Evolutionary conservation across 768 basidiomycete species (phyloP).

Genomic region (Tubosaeta sp.): DNA sequence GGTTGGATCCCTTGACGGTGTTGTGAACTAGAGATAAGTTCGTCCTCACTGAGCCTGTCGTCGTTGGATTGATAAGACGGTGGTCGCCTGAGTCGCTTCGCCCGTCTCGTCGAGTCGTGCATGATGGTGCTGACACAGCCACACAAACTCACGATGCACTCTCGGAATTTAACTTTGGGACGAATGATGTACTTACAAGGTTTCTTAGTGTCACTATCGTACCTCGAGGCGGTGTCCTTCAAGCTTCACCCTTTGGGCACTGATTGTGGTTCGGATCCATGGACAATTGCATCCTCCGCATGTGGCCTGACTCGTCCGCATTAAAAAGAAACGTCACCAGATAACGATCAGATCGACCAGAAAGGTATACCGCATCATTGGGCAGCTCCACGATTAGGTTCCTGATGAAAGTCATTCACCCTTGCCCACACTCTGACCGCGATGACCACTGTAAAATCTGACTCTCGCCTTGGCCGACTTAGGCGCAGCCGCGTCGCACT

Average conservation of each 20-base stretch:
- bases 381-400: background rate
- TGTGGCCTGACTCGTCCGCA: too few species aligned
- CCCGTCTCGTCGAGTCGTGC: slow-evolving; percentile 16
- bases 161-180: too few species aligned
- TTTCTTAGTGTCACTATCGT: too few species aligned
- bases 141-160: too few species aligned
- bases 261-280: too few species aligned
- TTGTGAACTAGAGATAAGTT: background rate
- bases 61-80: background rate
- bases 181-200: too few species aligned
- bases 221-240: too few species aligned
- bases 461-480: background rate
- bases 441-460: background rate
- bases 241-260: too few species aligned
- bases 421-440: background rate
- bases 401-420: background rate
- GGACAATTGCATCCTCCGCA: too few species aligned
- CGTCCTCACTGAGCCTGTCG: background rate
- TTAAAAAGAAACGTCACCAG: background rate
- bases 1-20: background rate
- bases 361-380: background rate
- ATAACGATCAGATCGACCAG: background rate
- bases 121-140: slow-evolving; percentile 1
- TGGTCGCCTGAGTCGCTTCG: slow-evolving; percentile 11
- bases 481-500: background rate